phyloP scores from a whole-genome alignment of 2,329 filamentous ascomycete genomes.

The Penicillium sp. region DNA sequence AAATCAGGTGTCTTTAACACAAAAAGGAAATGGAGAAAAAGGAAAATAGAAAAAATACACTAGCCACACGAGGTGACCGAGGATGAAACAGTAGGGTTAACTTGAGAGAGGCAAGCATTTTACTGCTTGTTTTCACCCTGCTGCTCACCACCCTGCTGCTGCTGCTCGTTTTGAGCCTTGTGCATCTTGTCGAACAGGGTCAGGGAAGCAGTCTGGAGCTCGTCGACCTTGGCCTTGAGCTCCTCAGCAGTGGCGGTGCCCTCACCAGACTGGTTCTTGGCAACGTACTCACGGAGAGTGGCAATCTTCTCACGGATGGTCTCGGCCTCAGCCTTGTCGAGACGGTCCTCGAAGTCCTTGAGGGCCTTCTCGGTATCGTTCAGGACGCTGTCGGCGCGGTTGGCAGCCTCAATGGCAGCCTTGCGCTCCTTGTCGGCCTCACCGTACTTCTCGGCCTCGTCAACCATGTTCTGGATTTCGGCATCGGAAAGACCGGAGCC shows the following conservation, averaged over 20 bases:
- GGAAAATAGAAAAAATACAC: constrained; percentile 38
- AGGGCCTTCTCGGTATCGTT: constrained; percentile 99
- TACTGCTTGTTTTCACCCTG: constrained; percentile 70
- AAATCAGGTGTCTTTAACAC: constrained; percentile 32
- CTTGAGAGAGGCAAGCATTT: constrained; percentile 22
- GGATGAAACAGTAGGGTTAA: constrained; percentile 46
- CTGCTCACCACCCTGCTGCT: constrained; percentile 57
- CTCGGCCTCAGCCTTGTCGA: constrained; percentile 95
- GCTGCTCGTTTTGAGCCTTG: constrained; percentile 80
- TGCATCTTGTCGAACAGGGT: constrained; percentile 99
- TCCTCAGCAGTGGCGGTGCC: constrained; percentile 82
- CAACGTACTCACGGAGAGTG: constrained; percentile 83
- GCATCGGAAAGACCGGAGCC: constrained; percentile 93
- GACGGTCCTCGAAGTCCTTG: constrained; percentile 92
- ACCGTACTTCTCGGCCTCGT: constrained; percentile 96
- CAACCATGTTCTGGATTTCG: constrained; percentile 97
- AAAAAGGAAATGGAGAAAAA: constrained; percentile 30
- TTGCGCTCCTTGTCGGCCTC: constrained; percentile 97
- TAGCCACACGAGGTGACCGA: constrained; percentile 28
- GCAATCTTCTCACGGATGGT: constrained; percentile 93
- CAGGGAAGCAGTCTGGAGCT: constrained; percentile 93
- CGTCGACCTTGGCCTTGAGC: constrained; percentile 98
- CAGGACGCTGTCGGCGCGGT: constrained; percentile 93
- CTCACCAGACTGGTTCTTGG: constrained; percentile 94
- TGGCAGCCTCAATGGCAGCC: constrained; percentile 91